A percentile compares a stretch with the other conserved stretches of the same genome.
Conservation (phyloP, 192 early-diverging fungal species). For the Umbelopsis sp. region DNA sequence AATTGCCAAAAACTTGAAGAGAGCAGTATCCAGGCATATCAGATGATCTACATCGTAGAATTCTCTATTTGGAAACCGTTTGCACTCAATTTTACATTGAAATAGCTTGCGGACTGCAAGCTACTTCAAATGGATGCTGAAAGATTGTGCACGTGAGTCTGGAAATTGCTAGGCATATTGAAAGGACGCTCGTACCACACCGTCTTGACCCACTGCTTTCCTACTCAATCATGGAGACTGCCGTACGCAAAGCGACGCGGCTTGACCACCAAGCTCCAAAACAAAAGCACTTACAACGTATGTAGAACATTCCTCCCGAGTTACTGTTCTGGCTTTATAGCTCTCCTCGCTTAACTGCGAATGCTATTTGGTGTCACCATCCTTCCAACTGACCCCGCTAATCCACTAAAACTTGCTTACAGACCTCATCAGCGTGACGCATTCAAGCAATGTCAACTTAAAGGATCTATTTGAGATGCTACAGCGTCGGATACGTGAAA, state of each 20-base stretch:
- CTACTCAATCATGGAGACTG: constrained; percentile 49
- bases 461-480: constrained; percentile 47
- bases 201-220: not conserved
- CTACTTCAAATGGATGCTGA: too few relatives aligned
- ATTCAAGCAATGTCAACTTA: constrained; percentile 47
- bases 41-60: too few relatives aligned
- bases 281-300: constrained; percentile 88
- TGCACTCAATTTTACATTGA: too few relatives aligned
- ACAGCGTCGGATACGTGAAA: constrained; percentile 48
- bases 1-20: too few relatives aligned
- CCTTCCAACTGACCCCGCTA: not conserved
- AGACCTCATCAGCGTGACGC: constrained; percentile 32
- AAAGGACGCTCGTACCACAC: not conserved
- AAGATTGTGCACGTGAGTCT: too few relatives aligned
- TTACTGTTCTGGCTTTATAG: not conserved
- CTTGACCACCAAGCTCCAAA: constrained; percentile 90
- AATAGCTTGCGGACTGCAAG: too few relatives aligned
- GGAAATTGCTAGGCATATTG: too few relatives aligned
- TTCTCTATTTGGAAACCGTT: too few relatives aligned
- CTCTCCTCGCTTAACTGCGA: not conserved
- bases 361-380: not conserved
- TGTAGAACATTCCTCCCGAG: not conserved
- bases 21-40: too few relatives aligned
- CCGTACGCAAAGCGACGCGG: constrained; percentile 78
- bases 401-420: constrained; percentile 19